Percentiles rank a stretch among this genome's conserved stretches.
These are phyloP conservation scores for Camelina neglecta DNA, from an alignment of 345 rosid species.

Conservation along the genomic window DNA sequence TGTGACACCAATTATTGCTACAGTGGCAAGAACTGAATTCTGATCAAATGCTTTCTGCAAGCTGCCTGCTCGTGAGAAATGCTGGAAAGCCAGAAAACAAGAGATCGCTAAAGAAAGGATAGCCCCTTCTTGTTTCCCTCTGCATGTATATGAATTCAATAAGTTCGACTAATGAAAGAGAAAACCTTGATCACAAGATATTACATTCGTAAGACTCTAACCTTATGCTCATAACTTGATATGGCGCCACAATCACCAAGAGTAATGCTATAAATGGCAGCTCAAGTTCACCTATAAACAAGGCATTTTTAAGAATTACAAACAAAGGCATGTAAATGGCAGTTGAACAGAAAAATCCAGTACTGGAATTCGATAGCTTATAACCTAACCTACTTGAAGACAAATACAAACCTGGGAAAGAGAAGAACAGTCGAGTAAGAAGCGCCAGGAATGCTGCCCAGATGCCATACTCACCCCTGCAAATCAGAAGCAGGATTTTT, in stretches of 20 bases:
- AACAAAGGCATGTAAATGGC: not conserved
- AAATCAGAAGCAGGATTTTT: slow-evolving; percentile 35
- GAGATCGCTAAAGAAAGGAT: slow-evolving; percentile 63
- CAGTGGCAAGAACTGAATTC: slow-evolving; percentile 78
- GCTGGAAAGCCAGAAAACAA: slow-evolving; percentile 85
- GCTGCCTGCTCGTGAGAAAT: slow-evolving; percentile 74
- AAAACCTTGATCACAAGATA: slow-evolving; percentile 9
- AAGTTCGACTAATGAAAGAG: slow-evolving; percentile 13
- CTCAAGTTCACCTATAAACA: slow-evolving; percentile 81
- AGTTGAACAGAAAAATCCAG: not conserved
- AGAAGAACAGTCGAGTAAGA: slow-evolving; percentile 82
- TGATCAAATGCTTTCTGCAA: slow-evolving; percentile 73
- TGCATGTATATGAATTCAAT: slow-evolving; percentile 45
- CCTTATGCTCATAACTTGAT: slow-evolving; percentile 71
- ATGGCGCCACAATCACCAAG: slow-evolving; percentile 74
- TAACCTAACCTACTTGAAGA: not conserved
- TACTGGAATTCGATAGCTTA: not conserved
- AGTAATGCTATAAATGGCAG: slow-evolving; percentile 77
- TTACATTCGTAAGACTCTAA: slow-evolving; percentile 39
- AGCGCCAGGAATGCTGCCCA: slow-evolving; percentile 87
- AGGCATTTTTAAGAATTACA: slow-evolving; percentile 10
- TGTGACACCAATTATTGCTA: slow-evolving; percentile 60
- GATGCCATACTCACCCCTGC: slow-evolving; percentile 89
- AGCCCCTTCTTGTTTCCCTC: slow-evolving; percentile 77
- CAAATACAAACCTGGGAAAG: slow-evolving; percentile 69